Evolutionary conservation across 176 grass and related monocot genomes (phyloP), one percentile per base, ranked within the genome.

Genomic region (Rhynchospora breviuscula): DNA sequence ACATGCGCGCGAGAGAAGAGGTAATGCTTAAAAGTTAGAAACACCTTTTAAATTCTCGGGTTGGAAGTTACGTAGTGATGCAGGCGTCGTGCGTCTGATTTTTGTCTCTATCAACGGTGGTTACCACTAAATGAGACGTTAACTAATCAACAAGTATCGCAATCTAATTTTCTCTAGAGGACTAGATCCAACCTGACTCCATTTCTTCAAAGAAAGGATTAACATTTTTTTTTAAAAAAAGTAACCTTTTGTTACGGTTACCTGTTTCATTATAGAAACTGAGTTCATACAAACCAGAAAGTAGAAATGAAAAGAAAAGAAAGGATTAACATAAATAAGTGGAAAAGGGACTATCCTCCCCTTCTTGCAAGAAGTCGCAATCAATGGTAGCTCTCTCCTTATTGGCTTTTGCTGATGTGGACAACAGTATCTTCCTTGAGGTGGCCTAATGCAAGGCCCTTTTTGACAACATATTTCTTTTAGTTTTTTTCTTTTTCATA

Each of bases 121-220:
- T 56, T 77, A 77, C 48, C 72, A 77, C 22, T 77, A 29, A 77
- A 56, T 77, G 73, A 56, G 73, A 77, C 23, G 49, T 77, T 26
- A 77, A 77, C 49, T 31, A 26, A 56, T 56, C 23, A 54, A 29
- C 5, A 25, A 56, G 13, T 29, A 54, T 10, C 13, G 49, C 13
- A 56, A 31, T 56, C 13, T 17, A 4, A 77, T 56, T 77, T 62
- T 7, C 49, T 17, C 13, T 17, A 77, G 23, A 31, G 12, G 2
- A 31, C 22, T 53, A 76, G 15, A 76, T 26, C 47, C 46, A 49
- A 19, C 46, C 46, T 15, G 52, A 26, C 70, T 14, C 13, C 21
- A 51, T 51, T 25, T 74, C 18, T 51, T 51, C 5, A 15, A 76
- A 51, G 11, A 15, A 54, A 76, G 72, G 22, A 70, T 54, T 26